Evolutionary conservation across 139 green algal species (phyloP).

Genomic region (Zygnema cylindricum): DNA sequence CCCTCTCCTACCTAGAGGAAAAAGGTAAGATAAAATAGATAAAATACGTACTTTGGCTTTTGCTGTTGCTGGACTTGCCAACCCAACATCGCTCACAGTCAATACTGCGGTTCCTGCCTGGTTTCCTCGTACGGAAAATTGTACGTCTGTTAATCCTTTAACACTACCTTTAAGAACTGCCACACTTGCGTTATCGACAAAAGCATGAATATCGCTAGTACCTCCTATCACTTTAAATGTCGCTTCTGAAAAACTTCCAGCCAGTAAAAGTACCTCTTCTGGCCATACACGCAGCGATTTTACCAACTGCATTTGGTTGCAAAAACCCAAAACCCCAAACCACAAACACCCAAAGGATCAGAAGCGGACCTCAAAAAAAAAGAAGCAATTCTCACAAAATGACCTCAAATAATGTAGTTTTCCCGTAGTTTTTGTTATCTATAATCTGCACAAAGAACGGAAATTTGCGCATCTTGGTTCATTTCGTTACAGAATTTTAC

Average conservation of each 20-base stretch:
- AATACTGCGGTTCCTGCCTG: background rate
- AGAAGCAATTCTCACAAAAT: too few relatives aligned
- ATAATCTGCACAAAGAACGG: too few relatives aligned
- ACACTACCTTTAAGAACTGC: background rate
- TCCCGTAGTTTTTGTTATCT: too few relatives aligned
- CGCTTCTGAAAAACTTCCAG: background rate
- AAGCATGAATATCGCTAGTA: conserved; percentile 43
- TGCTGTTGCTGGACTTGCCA: background rate
- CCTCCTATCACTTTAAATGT: conserved; percentile 24
- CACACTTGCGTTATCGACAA: conserved; percentile 10
- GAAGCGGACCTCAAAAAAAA: too few relatives aligned
- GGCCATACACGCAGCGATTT: conserved; percentile 38
- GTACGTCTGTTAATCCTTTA: background rate
- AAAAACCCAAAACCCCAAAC: background rate
- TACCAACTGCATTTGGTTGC: conserved; percentile 37
- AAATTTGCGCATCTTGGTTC: too few relatives aligned
- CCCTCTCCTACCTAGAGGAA: too few relatives aligned
- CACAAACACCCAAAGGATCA: too few relatives aligned
- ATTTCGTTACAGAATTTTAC: too few relatives aligned
- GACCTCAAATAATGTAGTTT: too few relatives aligned
- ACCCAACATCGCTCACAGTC: background rate
- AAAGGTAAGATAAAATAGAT: too few relatives aligned
- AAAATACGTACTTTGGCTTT: background rate
- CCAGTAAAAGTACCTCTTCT: conserved; percentile 33
- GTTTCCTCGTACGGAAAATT: background rate